These are phyloP conservation scores for Kalmanozyma brasiliensis DNA, from an alignment of 1,284 basidiomycete species.

Conservation along the genomic window DNA sequence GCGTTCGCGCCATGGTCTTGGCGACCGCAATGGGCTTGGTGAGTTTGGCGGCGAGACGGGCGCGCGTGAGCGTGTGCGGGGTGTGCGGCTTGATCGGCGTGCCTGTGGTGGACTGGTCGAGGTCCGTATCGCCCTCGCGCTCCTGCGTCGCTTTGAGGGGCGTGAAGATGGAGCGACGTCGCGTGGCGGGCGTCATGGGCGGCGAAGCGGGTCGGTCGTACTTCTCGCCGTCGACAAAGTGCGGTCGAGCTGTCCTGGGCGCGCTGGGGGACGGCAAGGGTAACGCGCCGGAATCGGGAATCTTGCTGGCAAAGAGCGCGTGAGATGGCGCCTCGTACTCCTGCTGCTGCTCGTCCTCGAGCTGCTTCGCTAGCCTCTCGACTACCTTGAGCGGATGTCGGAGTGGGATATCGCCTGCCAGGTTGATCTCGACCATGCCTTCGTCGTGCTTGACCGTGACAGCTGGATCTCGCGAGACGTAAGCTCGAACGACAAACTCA, in stretches of 20 bases:
- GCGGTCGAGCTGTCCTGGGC: conserved; percentile 13
- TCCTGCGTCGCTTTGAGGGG: conserved; percentile 45
- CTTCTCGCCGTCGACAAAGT: not conserved
- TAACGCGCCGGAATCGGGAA: conserved; percentile 26
- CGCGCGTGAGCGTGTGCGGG: conserved; percentile 13
- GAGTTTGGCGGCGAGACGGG: conserved; percentile 23
- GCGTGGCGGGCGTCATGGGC: conserved; percentile 10
- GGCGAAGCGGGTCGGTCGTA: conserved; percentile 11
- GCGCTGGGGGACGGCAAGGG: conserved; percentile 41
- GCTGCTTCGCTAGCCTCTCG: conserved; percentile 34
- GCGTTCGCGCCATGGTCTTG: conserved; percentile 42
- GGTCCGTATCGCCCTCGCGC: conserved; percentile 38
- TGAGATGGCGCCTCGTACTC: not conserved
- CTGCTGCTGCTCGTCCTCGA: conserved; percentile 9
- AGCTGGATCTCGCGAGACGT: conserved; percentile 34
- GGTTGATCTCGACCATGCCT: conserved; percentile 42
- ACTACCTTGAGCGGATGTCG: conserved; percentile 41
- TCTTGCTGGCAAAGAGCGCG: conserved; percentile 26
- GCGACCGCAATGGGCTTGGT: conserved; percentile 44
- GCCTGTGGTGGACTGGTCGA: conserved; percentile 27
- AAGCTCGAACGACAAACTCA: conserved; percentile 46
- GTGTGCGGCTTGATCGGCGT: conserved; percentile 32
- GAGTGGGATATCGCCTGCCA: conserved; percentile 42
- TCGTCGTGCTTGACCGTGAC: conserved; percentile 37
- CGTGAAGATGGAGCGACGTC: conserved; percentile 38